Conservation (phyloP, 768 basidiomycete genomes). For the Rhizopogon sp. region DNA sequence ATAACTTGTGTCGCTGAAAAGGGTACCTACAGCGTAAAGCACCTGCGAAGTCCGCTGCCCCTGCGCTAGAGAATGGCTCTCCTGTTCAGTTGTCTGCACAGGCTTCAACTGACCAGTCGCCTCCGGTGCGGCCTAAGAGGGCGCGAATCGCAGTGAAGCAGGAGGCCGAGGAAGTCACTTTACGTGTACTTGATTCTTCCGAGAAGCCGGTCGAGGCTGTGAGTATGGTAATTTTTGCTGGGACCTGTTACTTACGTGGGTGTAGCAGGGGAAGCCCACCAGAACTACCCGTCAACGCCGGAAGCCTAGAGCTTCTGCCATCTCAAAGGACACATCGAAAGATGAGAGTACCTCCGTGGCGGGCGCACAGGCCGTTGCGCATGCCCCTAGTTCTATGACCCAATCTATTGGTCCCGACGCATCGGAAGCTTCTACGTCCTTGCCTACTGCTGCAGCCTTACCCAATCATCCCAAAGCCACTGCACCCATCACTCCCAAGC, state of each 20-base stretch:
- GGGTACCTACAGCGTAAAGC: constrained; percentile 25
- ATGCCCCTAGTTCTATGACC: constrained; percentile 7
- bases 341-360: constrained; percentile 6
- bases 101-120: constrained; percentile 12
- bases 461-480: background rate
- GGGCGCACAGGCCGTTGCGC: constrained; percentile 4
- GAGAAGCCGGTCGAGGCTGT: constrained; percentile 9
- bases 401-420: background rate
- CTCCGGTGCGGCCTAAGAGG: constrained; percentile 25
- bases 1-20: constrained; percentile 9
- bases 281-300: constrained; percentile 19
- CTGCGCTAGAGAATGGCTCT: constrained; percentile 10
- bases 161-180: constrained; percentile 18
- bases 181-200: background rate
- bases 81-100: constrained; percentile 10
- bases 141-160: constrained; percentile 23
- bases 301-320: constrained; percentile 10
- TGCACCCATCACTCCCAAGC: constrained; percentile 27
- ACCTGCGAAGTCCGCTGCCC: constrained; percentile 12
- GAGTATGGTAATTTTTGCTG: constrained; percentile 5
- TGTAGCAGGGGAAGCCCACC: constrained; percentile 10
- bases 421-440: background rate
- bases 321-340: constrained; percentile 10
- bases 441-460: background rate
- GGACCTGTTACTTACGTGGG: background rate